These are phyloP conservation scores for Xylaria bambusicola DNA, from an alignment of 495 filamentous ascomycete species.

Conservation along the genomic window DNA sequence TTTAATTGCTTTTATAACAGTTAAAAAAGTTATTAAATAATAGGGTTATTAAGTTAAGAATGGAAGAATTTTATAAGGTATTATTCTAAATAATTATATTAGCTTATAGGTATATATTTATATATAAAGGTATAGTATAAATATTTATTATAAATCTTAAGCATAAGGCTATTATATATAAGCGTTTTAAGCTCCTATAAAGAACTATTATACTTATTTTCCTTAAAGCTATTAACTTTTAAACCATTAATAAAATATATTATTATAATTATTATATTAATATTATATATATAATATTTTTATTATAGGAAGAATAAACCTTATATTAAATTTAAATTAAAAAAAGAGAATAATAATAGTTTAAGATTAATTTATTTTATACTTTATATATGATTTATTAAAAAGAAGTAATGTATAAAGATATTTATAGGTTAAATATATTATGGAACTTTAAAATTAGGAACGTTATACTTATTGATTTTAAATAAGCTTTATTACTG, in stretches of 20 bases:
- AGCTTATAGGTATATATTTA: constrained; percentile 48
- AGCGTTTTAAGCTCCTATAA: constrained; percentile 37
- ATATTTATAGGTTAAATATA: constrained; percentile 24
- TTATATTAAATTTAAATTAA: constrained; percentile 4
- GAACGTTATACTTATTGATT: constrained; percentile 28
- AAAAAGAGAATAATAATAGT: constrained; percentile 5
- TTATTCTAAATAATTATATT: constrained; percentile 46
- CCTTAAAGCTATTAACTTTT: constrained; percentile 46
- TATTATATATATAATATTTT: constrained; percentile 49
- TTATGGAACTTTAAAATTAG: constrained; percentile 20
- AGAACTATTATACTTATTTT: constrained; percentile 44
- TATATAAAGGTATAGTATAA: constrained; percentile 47
- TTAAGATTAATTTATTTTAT: neutral
- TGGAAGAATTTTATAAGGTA: constrained; percentile 30
- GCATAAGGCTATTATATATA: constrained; percentile 45
- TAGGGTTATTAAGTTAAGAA: constrained; percentile 19
- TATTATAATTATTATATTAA: constrained; percentile 41
- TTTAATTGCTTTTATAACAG: constrained; percentile 26
- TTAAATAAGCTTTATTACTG: constrained; percentile 23
- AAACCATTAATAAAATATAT: constrained; percentile 28
- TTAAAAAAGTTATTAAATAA: constrained; percentile 24
- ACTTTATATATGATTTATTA: constrained; percentile 27
- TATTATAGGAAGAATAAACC: constrained; percentile 41
- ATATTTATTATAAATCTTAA: constrained; percentile 38
- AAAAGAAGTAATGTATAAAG: constrained; percentile 23